Base-by-base conservation (phyloP, 495 filamentous ascomycete genomes). In the Penicillium diatomitis region DNA sequence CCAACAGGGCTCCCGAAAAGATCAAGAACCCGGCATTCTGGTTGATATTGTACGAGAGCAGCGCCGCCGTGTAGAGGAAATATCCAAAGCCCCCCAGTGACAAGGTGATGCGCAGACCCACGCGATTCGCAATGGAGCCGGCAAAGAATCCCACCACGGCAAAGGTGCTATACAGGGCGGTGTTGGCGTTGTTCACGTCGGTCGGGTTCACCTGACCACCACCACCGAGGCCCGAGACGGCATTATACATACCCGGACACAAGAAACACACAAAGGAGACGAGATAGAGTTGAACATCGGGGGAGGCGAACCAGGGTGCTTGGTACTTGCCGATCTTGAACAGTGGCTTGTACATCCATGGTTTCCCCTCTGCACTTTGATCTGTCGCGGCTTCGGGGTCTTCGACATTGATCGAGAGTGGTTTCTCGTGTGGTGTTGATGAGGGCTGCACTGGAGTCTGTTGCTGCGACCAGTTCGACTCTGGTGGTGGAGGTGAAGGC, bases 201-300 rank as follows among this genome's bases (percentile, higher is more conserved):
- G 66, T 69, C 1, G 71, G 40, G 55, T 88, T 76, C 46, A 83
- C 38, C 39, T 73, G 61, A 34, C 88, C 88, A 68, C 73, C 85
- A 44, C 81, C 88, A 55, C 88, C 88, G 29, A 92, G 73, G 54
- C 86, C 86, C 43, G 64, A 72, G 33, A 90, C 68, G 20, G 87
- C 87, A 63, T 91, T 95, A 74, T 81, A 91, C 78, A 84, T 87
- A 62, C 87, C 88, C 4, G 88, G 88, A 60, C 88, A 94, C 50
- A 95, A 70, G 76, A 95, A 95, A 67, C 88, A 95, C 46, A 92
- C 87, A 53, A 90, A 77, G 12, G 87, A 80, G 38, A 90, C 84
- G 68, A 94, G 71, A 31, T 86, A 50, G 37, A 91, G 71, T 65
- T 91, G 87, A 34, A 78, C 64, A 55, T 82, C 79, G 4, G 87